These are phyloP conservation scores for Stipa capillata DNA, from an alignment of 176 grass and related monocot genomes.

Conservation along the genomic window DNA sequence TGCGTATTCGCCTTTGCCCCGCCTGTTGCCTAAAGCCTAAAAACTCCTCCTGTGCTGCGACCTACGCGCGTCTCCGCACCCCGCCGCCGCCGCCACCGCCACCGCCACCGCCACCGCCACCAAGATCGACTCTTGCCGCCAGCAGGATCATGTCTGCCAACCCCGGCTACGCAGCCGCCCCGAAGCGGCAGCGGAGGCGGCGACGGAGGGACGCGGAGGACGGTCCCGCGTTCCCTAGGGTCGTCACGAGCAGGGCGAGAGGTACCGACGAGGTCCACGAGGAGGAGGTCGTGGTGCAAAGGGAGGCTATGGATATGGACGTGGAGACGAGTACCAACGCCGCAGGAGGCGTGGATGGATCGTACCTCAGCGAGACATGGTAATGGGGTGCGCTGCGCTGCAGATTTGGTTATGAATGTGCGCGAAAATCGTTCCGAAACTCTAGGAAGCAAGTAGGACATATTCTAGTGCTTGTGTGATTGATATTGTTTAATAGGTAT, in stretches of 20 bases:
- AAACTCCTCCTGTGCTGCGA: too few relatives aligned
- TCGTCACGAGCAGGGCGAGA: not conserved
- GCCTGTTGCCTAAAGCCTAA: too few relatives aligned
- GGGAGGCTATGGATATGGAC: constrained; percentile 11
- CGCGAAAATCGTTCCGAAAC: not conserved
- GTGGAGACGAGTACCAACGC: not conserved
- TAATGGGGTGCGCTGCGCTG: constrained; percentile 27
- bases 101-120: not conserved
- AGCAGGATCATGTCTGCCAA: constrained; percentile 22
- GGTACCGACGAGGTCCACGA: not conserved
- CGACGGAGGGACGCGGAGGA: constrained; percentile 25
- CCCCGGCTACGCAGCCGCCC: not conserved
- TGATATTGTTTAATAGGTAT: not conserved
- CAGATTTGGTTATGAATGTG: not conserved
- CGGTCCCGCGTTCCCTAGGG: constrained; percentile 13
- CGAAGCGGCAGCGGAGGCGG: constrained; percentile 26
- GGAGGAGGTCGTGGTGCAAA: not conserved
- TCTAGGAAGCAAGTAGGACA: not conserved
- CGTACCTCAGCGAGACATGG: constrained; percentile 76
- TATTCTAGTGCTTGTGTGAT: not conserved
- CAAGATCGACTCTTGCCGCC: constrained; percentile 7
- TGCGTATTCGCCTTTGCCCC: not conserved
- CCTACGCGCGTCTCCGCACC: too few relatives aligned
- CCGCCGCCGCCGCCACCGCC: not conserved
- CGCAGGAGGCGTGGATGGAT: constrained; percentile 31